phyloP scores from a whole-genome alignment of 306 rosid species.

The Vigna hirtella region DNA sequence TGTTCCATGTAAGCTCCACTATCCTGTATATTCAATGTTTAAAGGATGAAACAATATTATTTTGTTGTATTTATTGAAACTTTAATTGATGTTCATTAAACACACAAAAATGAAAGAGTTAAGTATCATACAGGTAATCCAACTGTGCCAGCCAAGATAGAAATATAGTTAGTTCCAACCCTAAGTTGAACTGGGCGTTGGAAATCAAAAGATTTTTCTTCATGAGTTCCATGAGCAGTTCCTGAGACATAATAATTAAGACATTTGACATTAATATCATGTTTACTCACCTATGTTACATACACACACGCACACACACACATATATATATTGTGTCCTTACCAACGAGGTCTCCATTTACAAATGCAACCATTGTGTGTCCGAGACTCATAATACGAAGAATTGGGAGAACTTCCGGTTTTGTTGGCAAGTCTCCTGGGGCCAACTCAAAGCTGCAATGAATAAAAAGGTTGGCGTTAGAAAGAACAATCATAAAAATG shows the following conservation, averaged over 20 bases:
- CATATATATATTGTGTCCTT: constrained; percentile 14
- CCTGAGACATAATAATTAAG: constrained; percentile 49
- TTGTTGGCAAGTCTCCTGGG: constrained; percentile 57
- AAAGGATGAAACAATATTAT: not conserved
- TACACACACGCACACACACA: no score
- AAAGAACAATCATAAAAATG: not conserved
- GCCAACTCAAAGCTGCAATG: constrained; percentile 62
- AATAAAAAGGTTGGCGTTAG: not conserved
- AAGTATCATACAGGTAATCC: constrained; percentile 81
- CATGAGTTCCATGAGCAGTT: constrained; percentile 69
- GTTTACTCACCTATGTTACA: no score
- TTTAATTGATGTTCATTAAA: not conserved
- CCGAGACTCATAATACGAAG: constrained; percentile 73
- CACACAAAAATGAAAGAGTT: not conserved
- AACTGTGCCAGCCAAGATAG: constrained; percentile 61
- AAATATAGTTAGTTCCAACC: constrained; percentile 60
- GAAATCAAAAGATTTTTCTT: constrained; percentile 61
- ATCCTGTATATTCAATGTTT: constrained; percentile 57
- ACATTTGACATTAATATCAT: not conserved
- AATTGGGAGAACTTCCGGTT: constrained; percentile 50
- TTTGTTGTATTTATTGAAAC: not conserved
- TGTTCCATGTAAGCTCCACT: constrained; percentile 98
- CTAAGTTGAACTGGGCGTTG: constrained; percentile 44
- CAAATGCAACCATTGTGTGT: constrained; percentile 69
- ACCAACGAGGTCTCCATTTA: constrained; percentile 74